Evolutionary conservation across 1,139 yeast species (phyloP), one percentile per base, ranked within the genome.

Genomic region (Kodamaea ohmeri): DNA sequence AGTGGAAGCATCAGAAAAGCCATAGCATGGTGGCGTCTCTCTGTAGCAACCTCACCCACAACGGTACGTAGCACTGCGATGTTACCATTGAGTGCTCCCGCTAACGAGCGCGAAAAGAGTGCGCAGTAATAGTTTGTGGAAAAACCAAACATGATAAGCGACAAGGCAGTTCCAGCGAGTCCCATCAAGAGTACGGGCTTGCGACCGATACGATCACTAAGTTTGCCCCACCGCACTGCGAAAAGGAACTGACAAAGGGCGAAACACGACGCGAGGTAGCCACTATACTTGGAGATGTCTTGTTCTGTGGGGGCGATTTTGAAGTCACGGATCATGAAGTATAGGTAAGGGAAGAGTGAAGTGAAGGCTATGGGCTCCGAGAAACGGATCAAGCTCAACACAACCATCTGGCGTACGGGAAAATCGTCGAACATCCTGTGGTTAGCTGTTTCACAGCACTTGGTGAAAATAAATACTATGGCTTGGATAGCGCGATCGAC

Each of bases 251-350:
- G 71, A 38, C 53, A 60, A 24, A 65, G 60, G 15, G 71, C 67
- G 52, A 65, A 65, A 5, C 61, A 53, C 2, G 69, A 61, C 4
- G 70, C 66, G 46, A 65, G 51, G 38, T 63, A 63, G 2, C 71
- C 69, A 14, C 68, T 61, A 41, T 64, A 65, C 25, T 58, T 60
- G 27, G 69, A 58, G 28, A 65, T 65, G 31, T 63, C 65, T 18
- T 61, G 54, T 33, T 61, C 62, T 11, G 54, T 51, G 13, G 63
- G 56, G n/a, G 68, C 68, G 12, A 65, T 51, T 4, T 55, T 52
- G 42, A 65, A 65, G 42, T 65, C 71, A 34, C 68, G 45, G 32
- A 65, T 63, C 71, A 65, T 65, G 47, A 63, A 65, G 47, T 63
- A 65, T 5, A 65, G 55, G 40, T 64, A 65, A 4, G 71, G 70